Conservation (phyloP, 2,329 filamentous ascomycete species). For the Colletotrichum euphorbiae region DNA sequence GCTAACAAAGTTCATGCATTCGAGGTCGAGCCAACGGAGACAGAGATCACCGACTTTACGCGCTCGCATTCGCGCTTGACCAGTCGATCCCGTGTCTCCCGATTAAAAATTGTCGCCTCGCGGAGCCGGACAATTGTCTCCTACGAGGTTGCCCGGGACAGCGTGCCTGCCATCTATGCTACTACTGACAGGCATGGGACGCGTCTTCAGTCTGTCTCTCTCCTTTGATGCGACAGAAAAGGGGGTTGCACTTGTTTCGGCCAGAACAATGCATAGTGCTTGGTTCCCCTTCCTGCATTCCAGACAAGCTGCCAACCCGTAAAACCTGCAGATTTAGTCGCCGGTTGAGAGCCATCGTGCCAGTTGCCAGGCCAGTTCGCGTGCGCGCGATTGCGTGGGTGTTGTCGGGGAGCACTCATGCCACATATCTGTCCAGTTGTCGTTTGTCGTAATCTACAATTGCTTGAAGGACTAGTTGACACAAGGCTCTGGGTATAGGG, state of each 20-base stretch:
- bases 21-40: not conserved
- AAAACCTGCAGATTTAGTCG: not conserved
- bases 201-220: constrained; percentile 12
- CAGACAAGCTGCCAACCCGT: not conserved
- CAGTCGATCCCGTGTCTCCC: not conserved
- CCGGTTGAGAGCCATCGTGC: constrained; percentile 1
- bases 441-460: constrained; percentile 1
- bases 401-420: constrained; percentile 8
- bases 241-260: constrained; percentile 33
- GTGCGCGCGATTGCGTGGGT: not conserved
- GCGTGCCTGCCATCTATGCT: constrained; percentile 4
- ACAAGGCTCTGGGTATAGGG: not conserved
- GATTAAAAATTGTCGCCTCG: constrained; percentile 10
- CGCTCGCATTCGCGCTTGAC: constrained; percentile 14
- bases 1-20: constrained; percentile 6
- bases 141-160: not conserved
- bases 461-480: not conserved
- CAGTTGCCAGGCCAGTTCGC: constrained; percentile 12
- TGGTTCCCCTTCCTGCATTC: constrained; percentile 8
- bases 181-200: constrained; percentile 1
- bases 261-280: constrained; percentile 29
- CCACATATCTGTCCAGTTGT: not conserved
- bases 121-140: constrained; percentile 7
- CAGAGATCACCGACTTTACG: constrained; percentile 17
- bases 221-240: constrained; percentile 10